These are phyloP conservation scores for Chrysanthemum seticuspe DNA, from an alignment of 129 eudicot species.

Conservation along the genomic window DNA sequence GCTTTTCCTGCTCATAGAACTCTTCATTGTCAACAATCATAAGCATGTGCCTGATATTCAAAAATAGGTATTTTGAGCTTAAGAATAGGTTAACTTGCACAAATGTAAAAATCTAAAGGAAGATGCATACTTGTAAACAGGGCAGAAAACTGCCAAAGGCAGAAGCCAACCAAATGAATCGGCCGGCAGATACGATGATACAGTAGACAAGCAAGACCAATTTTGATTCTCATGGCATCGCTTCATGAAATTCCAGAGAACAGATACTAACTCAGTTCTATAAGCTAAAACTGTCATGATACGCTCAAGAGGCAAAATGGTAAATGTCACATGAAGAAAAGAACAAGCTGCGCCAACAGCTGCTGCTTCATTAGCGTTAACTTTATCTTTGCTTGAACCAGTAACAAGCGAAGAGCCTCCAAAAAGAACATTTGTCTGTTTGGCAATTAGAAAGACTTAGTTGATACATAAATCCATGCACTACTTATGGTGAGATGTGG, in stretches of 20 bases:
- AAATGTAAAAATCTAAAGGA: conserved; percentile 1
- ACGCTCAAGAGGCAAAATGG: conserved; percentile 83
- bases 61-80: conserved; percentile 18
- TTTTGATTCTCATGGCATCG: conserved; percentile 64
- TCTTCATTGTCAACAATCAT: conserved; percentile 94
- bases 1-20: conserved; percentile 93
- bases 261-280: conserved; percentile 84
- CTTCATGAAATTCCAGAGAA: conserved; percentile 90
- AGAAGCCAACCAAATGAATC: conserved; percentile 93
- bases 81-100: conserved; percentile 10
- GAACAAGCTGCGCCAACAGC: conserved; percentile 90
- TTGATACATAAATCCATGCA: conserved; percentile 10
- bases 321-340: conserved; percentile 87
- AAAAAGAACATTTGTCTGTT: conserved; percentile 74
- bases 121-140: conserved; percentile 76
- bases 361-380: conserved; percentile 53
- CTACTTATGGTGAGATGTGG: not conserved
- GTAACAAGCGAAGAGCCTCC: conserved; percentile 46
- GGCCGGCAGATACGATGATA: conserved; percentile 61
- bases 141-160: conserved; percentile 93
- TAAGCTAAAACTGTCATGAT: conserved; percentile 90
- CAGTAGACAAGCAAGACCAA: conserved; percentile 79
- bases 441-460: conserved; percentile 24
- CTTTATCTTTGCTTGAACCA: conserved; percentile 43
- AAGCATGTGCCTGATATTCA: conserved; percentile 86